phyloP scores from a whole-genome alignment of 2,329 filamentous ascomycete species.

The Sarocladium strictum region DNA sequence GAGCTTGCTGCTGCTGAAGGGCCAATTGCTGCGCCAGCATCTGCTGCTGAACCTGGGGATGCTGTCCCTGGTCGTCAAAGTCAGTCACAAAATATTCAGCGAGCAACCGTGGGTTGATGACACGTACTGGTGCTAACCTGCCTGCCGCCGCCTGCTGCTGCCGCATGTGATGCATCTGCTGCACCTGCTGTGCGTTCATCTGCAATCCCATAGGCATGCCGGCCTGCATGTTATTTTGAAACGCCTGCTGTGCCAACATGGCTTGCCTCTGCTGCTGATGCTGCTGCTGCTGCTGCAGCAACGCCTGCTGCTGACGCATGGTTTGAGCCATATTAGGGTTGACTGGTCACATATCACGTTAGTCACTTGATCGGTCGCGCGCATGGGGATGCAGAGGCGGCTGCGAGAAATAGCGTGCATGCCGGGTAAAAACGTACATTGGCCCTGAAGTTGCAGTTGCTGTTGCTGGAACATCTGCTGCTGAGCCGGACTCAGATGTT shows the following conservation, averaged over 20 bases:
- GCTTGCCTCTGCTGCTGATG: slow-evolving; percentile 44
- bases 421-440: slow-evolving; percentile 22
- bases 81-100: slow-evolving; percentile 7
- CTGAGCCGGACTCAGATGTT: slow-evolving; percentile 61
- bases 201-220: slow-evolving; percentile 49
- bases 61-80: slow-evolving; percentile 12
- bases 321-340: slow-evolving; percentile 12
- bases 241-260: slow-evolving; percentile 49
- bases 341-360: not conserved
- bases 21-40: slow-evolving; percentile 28
- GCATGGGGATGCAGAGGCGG: slow-evolving; percentile 1
- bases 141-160: slow-evolving; percentile 32
- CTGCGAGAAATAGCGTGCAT: not conserved
- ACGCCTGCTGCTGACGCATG: slow-evolving; percentile 45
- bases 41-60: slow-evolving; percentile 16
- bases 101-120: not conserved
- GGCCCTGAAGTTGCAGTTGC: slow-evolving; percentile 21
- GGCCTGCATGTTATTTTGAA: slow-evolving; percentile 43
- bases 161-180: slow-evolving; percentile 47
- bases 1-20: slow-evolving; percentile 32
- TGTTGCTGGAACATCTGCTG: slow-evolving; percentile 52
- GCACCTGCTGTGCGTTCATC: slow-evolving; percentile 42
- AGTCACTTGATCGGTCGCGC: not conserved
- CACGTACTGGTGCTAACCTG: slow-evolving; percentile 33
- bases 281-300: slow-evolving; percentile 52